Conservation (phyloP, 768 basidiomycete species). For the Tricholoma sp. region DNA sequence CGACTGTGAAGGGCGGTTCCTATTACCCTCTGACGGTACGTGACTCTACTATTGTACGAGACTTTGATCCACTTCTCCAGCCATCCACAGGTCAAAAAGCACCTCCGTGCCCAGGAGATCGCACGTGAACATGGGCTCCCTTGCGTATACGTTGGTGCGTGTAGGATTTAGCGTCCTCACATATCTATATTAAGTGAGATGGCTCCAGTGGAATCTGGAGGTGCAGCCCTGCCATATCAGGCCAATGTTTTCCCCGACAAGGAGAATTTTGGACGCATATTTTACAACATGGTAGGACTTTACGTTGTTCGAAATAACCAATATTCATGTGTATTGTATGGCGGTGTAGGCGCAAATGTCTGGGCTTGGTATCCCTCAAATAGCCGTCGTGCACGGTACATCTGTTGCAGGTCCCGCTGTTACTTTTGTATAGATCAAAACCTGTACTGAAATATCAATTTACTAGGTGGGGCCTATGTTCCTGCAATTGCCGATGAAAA, state of each 20-base stretch:
- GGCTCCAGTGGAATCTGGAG: conserved; percentile 81
- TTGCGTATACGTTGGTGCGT: conserved; percentile 86
- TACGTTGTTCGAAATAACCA: not conserved
- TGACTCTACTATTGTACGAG: not conserved
- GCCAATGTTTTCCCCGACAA: conserved; percentile 94
- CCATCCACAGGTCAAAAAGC: conserved; percentile 72
- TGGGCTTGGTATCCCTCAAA: conserved; percentile 84
- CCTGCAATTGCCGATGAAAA: conserved; percentile 97
- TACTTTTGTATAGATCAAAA: not conserved
- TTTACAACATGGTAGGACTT: conserved; percentile 87
- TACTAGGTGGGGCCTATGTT: conserved; percentile 81
- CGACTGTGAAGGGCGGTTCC: conserved; percentile 89
- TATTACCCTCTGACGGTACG: conserved; percentile 83
- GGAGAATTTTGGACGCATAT: conserved; percentile 94
- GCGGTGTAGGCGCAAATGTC: conserved; percentile 80
- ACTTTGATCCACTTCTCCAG: conserved; percentile 23
- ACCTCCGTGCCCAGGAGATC: conserved; percentile 89
- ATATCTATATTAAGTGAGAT: not conserved
- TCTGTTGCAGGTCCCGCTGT: conserved; percentile 68
- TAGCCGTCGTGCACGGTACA: conserved; percentile 91
- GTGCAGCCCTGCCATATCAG: conserved; percentile 88
- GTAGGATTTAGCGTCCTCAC: not conserved
- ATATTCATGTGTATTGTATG: not conserved
- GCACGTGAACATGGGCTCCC: conserved; percentile 88
- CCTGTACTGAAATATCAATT: conserved; percentile 4